Base-by-base conservation (phyloP, 768 basidiomycete genomes). In the Termitomyces sp. region DNA sequence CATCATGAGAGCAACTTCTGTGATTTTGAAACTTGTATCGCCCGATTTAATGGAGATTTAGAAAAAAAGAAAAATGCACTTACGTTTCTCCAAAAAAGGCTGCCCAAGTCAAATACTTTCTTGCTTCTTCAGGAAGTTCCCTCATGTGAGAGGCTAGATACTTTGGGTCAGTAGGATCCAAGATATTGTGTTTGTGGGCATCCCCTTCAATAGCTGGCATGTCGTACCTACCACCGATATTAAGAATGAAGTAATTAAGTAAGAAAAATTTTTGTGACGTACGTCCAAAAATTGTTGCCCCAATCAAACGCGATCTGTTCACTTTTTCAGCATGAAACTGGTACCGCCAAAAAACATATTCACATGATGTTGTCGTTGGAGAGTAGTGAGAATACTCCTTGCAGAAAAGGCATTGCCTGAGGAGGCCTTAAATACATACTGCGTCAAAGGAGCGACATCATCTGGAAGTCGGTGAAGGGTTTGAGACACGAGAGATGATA, bases 391-490 rank as follows among this genome's bases (percentile, higher is more conserved):
- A 51, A 89, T 76, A 63, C 80, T 88, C 54, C 87, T 72, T 3
- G 84, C 83, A 6, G 84, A 82, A 63, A 90, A 89, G 0, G 86
- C 82, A 67, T 89, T 90, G 7, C 88, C 88, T 18, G 79, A 78
- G 1, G 87, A 87, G 12, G 79, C 72, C 1, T 74, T 72, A 61
- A 77, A 81, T 16, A 89, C 73, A 49, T 87, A 78, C 18, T 76
- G 74, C 5, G 85, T 79, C 46, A 90, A 66, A 5, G 77, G 71
- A 3, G 71, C 68, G 51, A 80, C 81, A 20, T 85, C 84, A 36
- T 85, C 83, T 60, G 78, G 80, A 2, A 74, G 59, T 16, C 83
- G 79, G 57, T 84, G 86, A 22, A 90, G 71, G 0, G 86, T 84
- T 58, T 82, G 83, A 2, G 87, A 80, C 9, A 88, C 83, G 39